These are phyloP conservation scores for Phytophthora macrochlamydospora DNA, from an alignment of 352 stramenopile species.

Conservation along the genomic window DNA sequence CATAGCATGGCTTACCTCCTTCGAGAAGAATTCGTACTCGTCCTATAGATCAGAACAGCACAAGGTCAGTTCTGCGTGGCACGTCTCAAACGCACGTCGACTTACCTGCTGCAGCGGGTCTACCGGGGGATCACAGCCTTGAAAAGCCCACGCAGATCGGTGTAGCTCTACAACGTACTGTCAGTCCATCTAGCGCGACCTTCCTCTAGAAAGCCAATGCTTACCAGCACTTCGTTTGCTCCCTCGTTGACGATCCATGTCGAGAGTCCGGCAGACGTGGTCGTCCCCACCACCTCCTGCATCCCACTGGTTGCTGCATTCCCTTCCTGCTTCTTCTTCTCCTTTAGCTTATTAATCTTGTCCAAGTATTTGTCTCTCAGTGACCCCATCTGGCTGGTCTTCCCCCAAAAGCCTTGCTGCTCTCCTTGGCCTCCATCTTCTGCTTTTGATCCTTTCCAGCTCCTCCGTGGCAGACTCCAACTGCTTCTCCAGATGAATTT, in stretches of 20 bases:
- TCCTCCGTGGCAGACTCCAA: conserved; percentile 47
- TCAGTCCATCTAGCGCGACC: too few relatives aligned
- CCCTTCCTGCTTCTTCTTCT: conserved; percentile 49
- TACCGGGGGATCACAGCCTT: conserved; percentile 63
- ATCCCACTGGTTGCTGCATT: conserved; percentile 5
- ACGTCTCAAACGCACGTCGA: neutral
- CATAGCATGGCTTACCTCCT: conserved; percentile 45
- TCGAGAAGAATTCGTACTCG: conserved; percentile 68
- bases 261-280: conserved; percentile 61
- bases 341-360: conserved; percentile 73
- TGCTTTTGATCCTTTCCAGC: conserved; percentile 26
- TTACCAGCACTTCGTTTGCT: conserved; percentile 72
- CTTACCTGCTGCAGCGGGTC: conserved; percentile 59
- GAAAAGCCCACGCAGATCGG: conserved; percentile 58
- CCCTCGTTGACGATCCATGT: conserved; percentile 79
- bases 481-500: conserved; percentile 62
- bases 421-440: conserved; percentile 33
- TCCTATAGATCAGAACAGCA: conserved; percentile 34
- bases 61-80: neutral
- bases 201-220: neutral
- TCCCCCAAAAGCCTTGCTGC: conserved; percentile 11
- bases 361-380: conserved; percentile 78
- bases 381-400: conserved; percentile 24
- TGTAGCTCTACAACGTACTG: conserved; percentile 51
- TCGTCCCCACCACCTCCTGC: conserved; percentile 30